A percentile compares a stretch with the other conserved stretches of the same genome.
Evolutionary conservation across 108 stramenopile species (phyloP).

Genomic region (Nitzschia palea): DNA sequence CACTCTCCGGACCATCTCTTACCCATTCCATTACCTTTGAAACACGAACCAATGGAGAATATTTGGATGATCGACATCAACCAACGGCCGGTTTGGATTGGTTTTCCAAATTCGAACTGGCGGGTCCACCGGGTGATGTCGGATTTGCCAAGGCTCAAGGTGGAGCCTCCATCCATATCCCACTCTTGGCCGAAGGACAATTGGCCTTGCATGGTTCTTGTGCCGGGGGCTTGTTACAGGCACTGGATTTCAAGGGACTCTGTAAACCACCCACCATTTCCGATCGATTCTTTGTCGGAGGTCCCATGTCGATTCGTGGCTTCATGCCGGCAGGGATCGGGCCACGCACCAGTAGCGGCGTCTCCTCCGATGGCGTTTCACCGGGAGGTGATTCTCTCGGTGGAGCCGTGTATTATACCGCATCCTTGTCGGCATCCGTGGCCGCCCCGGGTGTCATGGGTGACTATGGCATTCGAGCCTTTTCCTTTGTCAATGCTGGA

Average conservation of each 20-base stretch:
- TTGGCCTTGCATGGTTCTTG: slow-evolving; percentile 61
- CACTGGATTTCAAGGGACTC: slow-evolving; percentile 62
- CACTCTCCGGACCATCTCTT: slow-evolving; percentile 53
- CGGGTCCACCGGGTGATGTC: slow-evolving; percentile 77
- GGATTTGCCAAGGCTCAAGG: slow-evolving; percentile 70
- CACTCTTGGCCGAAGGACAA: slow-evolving; percentile 23
- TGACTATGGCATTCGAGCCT: slow-evolving; percentile 62
- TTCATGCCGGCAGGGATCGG: slow-evolving; percentile 84
- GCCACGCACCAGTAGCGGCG: slow-evolving; percentile 59
- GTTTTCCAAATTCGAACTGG: slow-evolving; percentile 52
- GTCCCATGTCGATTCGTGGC: slow-evolving; percentile 75
- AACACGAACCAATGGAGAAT: slow-evolving; percentile 51
- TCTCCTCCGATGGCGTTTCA: slow-evolving; percentile 28
- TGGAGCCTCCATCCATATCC: slow-evolving; percentile 56
- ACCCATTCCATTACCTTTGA: slow-evolving; percentile 67
- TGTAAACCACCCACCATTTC: slow-evolving; percentile 56
- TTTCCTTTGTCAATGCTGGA: slow-evolving; percentile 81
- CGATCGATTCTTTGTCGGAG: slow-evolving; percentile 85
- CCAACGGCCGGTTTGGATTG: slow-evolving; percentile 70
- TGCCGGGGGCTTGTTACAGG: slow-evolving; percentile 47
- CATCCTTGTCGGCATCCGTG: slow-evolving; percentile 56
- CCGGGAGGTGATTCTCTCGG: slow-evolving; percentile 82
- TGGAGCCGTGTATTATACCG: slow-evolving; percentile 77
- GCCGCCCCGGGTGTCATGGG: slow-evolving; percentile 53
- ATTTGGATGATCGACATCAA: slow-evolving; percentile 44